Evolutionary conservation across 2,329 filamentous ascomycete species (phyloP), one percentile per base, ranked within the genome.

Genomic region (Curvularia hawaiiensis): DNA sequence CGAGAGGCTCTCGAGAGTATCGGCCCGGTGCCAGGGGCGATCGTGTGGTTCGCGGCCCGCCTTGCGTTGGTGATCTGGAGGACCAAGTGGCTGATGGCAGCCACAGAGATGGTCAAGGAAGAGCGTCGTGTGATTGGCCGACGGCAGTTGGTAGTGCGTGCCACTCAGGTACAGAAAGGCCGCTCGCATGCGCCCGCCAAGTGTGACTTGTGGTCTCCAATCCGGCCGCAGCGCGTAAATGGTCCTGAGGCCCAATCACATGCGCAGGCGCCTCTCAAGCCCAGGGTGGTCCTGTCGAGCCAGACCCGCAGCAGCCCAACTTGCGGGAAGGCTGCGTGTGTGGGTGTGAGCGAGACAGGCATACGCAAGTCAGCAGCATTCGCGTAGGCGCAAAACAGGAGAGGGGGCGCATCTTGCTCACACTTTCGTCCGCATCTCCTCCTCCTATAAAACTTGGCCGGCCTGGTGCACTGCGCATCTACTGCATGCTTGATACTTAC

Each of bases 221-320:
- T 60, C 60, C 68, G 71, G 71, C 62, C 71, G 63, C 66, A 62
- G 72, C 69, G 71, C 68, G 68, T 73, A 72, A 61, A 63, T 50
- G 47, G 43, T 55, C 24, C 24, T 30, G 48, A 14, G 22, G 47
- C 12, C 68, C 70, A 72, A 72, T 72, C 56, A 70, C 54, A 63
- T 35, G 52, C 5, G 35, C 50, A 56, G 61, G 59, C 58, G 59
- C 62, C 46, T 64, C 60, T 59, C 62, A 60, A 59, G 61, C 59
- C 58, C 50, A 44, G 50, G 41, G 54, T 57, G 58, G 35, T 57
- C 56, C 31, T 49, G 58, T 54, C 49, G 43, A 52, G 51, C 43
- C 30, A 59, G 65, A 60, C 56, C 58, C 61, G 62, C 64, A 46
- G 62, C 58, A 64, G 67, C 65, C 64, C 69, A 67, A 69, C 64